These are phyloP conservation scores for Dalbergia cultrata DNA, from an alignment of 306 rosid species.

Conservation along the genomic window DNA sequence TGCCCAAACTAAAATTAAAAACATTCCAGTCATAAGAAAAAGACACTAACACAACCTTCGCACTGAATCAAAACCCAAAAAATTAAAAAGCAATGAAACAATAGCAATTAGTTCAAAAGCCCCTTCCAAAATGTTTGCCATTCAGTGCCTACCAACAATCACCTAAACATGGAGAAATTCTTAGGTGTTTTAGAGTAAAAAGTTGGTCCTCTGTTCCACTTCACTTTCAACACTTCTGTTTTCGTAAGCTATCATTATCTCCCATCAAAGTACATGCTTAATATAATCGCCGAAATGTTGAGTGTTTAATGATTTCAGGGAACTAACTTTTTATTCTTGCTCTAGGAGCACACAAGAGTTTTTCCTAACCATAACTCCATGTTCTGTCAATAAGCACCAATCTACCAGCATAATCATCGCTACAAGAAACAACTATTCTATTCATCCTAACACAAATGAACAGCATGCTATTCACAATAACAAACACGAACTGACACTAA, in stretches of 20 bases:
- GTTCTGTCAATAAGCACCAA: not conserved
- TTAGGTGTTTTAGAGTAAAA: too few species aligned
- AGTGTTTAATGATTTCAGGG: not conserved
- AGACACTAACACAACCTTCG: not conserved
- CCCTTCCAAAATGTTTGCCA: too few species aligned
- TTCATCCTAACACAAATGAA: not conserved
- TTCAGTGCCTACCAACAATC: too few species aligned
- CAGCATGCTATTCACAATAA: not conserved
- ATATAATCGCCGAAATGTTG: not conserved
- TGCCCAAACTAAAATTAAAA: not conserved
- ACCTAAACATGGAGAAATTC: too few species aligned
- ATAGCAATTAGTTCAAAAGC: not conserved
- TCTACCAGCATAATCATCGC: not conserved
- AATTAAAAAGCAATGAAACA: too few species aligned
- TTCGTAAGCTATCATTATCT: too few species aligned
- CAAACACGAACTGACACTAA: too few species aligned
- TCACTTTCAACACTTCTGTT: not conserved
- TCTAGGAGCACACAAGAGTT: too few species aligned
- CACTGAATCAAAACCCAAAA: not conserved
- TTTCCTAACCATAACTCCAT: not conserved
- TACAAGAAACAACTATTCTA: not conserved
- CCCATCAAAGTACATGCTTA: too few species aligned
- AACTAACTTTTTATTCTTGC: not conserved
- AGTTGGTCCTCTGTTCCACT: not conserved
- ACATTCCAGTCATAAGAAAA: not conserved